These are phyloP conservation scores for Psilocybe subaeruginosa DNA, from an alignment of 768 basidiomycete genomes.

Conservation along the genomic window DNA sequence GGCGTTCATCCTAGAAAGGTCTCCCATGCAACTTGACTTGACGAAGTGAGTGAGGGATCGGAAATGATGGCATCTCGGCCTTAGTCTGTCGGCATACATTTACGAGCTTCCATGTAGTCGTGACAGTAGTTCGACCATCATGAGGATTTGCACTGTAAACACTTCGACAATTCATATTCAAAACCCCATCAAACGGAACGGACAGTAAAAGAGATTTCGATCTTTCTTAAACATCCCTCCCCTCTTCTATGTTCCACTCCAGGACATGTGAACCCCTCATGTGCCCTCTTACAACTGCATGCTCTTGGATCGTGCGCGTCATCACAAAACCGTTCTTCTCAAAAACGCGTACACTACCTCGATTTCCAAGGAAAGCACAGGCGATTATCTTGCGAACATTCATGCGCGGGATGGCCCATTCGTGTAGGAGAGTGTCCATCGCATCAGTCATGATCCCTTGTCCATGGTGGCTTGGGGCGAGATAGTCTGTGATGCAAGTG, in stretches of 20 bases:
- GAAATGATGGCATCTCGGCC: too few relatives aligned
- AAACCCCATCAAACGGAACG: too few relatives aligned
- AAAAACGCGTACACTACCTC: slow-evolving; percentile 61
- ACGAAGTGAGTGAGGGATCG: too few relatives aligned
- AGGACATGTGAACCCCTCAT: slow-evolving; percentile 38
- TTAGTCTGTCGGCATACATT: too few relatives aligned
- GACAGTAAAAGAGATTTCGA: too few relatives aligned
- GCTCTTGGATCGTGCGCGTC: slow-evolving; percentile 39
- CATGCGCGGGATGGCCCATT: slow-evolving; percentile 72
- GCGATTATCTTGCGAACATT: slow-evolving; percentile 45
- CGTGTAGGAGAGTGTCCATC: slow-evolving; percentile 52
- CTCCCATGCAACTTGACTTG: too few relatives aligned
- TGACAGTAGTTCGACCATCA: too few relatives aligned
- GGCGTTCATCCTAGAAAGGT: too few relatives aligned
- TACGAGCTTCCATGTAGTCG: too few relatives aligned
- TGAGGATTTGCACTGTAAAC: too few relatives aligned
- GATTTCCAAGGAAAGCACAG: slow-evolving; percentile 51
- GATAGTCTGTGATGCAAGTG: slow-evolving; percentile 20
- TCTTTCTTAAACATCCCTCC: neutral
- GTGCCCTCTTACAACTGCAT: slow-evolving; percentile 37
- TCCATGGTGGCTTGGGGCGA: slow-evolving; percentile 26
- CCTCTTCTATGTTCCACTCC: slow-evolving; percentile 27
- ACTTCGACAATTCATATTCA: too few relatives aligned
- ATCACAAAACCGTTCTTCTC: slow-evolving; percentile 64
- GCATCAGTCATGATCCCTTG: slow-evolving; percentile 64